These are phyloP conservation scores for Westerdykella aurantiaca DNA, from an alignment of 2,329 filamentous ascomycete species.

Conservation along the genomic window DNA sequence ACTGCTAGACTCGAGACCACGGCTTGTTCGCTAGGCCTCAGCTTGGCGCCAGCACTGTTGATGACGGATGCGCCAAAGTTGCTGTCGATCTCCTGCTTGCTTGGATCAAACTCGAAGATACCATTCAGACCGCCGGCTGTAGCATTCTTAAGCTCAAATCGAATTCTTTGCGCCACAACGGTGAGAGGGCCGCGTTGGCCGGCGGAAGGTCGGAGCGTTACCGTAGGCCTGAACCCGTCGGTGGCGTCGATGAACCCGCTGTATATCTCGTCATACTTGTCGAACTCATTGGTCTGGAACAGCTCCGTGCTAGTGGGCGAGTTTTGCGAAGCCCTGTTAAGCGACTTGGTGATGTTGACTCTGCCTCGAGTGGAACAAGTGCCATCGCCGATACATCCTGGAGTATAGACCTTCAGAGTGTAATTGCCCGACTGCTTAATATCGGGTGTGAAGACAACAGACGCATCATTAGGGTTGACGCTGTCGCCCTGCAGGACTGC, in stretches of 20 bases:
- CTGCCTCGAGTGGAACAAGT: conserved; percentile 71
- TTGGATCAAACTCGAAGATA: conserved; percentile 81
- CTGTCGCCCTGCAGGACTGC: conserved; percentile 55
- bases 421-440: conserved; percentile 89
- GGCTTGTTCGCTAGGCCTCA: conserved; percentile 55
- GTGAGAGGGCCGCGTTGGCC: conserved; percentile 58
- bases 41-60: conserved; percentile 66
- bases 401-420: conserved; percentile 83
- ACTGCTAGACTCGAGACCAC: conserved; percentile 64
- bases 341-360: conserved; percentile 72
- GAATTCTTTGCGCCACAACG: conserved; percentile 83
- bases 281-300: conserved; percentile 89
- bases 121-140: conserved; percentile 80
- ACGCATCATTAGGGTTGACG: conserved; percentile 53
- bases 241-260: conserved; percentile 76
- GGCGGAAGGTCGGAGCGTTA: conserved; percentile 67
- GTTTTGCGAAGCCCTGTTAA: conserved; percentile 31
- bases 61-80: conserved; percentile 68
- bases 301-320: conserved; percentile 55
- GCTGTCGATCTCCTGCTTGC: conserved; percentile 51
- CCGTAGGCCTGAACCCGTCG: conserved; percentile 69
- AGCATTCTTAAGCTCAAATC: conserved; percentile 67
- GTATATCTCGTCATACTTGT: conserved; percentile 94
- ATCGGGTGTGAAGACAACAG: conserved; percentile 75
- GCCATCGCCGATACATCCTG: conserved; percentile 75